phyloP scores from a whole-genome alignment of 345 rosid genomes.

The Turritis glabra region DNA sequence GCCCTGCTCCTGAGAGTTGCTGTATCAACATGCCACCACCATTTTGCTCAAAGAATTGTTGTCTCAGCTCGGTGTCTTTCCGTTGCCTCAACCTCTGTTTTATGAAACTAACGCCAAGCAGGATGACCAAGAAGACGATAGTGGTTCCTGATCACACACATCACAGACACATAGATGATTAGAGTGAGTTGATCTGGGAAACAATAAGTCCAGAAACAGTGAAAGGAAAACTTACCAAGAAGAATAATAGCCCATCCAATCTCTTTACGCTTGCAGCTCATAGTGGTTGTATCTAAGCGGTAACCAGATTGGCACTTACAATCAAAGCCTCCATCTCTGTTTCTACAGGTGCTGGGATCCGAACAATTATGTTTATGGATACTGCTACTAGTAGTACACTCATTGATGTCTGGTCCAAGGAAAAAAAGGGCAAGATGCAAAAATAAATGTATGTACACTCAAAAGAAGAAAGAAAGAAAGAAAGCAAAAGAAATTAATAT shows the following conservation, averaged over 20 bases:
- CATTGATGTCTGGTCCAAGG: constrained; percentile 1
- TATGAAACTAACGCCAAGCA: background rate
- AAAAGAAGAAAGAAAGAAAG: background rate
- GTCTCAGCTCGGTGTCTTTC: constrained; percentile 3
- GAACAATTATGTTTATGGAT: constrained; percentile 8
- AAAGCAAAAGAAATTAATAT: background rate
- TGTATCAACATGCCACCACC: background rate
- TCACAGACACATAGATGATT: background rate
- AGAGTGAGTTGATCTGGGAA: background rate
- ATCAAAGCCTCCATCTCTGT: constrained; percentile 12
- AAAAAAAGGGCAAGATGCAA: background rate
- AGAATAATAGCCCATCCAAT: background rate
- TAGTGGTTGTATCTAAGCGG: background rate
- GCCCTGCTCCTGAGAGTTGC: constrained; percentile 10
- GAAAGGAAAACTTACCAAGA: background rate
- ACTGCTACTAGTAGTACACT: background rate
- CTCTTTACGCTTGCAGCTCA: background rate
- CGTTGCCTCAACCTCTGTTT: background rate
- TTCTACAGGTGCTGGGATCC: background rate
- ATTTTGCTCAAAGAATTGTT: constrained; percentile 30
- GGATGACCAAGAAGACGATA: constrained; percentile 9
- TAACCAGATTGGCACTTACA: constrained; percentile 34
- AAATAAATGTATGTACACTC: background rate
- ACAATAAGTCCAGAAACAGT: background rate
- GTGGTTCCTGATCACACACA: background rate